These are phyloP conservation scores for Oryza officinalis DNA, from an alignment of 176 grass and related monocot genomes.

Conservation along the genomic window DNA sequence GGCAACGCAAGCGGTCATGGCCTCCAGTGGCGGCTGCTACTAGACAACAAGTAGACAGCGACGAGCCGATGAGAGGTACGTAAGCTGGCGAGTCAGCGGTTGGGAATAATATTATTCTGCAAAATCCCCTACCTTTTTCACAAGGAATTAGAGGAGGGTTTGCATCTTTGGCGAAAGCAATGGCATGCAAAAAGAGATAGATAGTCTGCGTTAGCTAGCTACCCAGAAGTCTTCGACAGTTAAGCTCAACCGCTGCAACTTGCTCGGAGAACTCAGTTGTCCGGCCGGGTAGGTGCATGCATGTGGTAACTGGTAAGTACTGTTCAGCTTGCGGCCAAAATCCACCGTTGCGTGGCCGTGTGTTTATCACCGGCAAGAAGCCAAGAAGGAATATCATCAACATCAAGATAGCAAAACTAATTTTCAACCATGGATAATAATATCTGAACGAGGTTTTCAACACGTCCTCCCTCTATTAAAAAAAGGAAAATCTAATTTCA, in stretches of 20 bases:
- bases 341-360: neutral
- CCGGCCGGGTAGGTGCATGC: neutral
- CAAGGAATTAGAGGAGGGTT: neutral
- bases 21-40: too few relatives aligned
- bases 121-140: neutral
- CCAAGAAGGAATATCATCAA: neutral
- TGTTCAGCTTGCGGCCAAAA: neutral
- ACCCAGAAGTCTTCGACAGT: neutral
- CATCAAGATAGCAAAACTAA: too few relatives aligned
- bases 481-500: too few relatives aligned
- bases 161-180: constrained; percentile 6
- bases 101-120: neutral
- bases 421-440: too few relatives aligned
- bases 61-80: neutral
- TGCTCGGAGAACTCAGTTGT: neutral
- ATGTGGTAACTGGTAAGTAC: neutral
- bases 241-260: neutral
- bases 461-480: too few relatives aligned
- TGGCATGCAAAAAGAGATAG: too few relatives aligned
- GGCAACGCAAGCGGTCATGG: too few relatives aligned
- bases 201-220: neutral
- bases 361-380: neutral
- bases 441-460: too few relatives aligned
- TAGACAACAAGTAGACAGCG: too few relatives aligned
- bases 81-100: neutral